These are phyloP conservation scores for Pestalotiopsis sp. DNA, from an alignment of 2,329 filamentous ascomycete genomes.

Conservation along the genomic window DNA sequence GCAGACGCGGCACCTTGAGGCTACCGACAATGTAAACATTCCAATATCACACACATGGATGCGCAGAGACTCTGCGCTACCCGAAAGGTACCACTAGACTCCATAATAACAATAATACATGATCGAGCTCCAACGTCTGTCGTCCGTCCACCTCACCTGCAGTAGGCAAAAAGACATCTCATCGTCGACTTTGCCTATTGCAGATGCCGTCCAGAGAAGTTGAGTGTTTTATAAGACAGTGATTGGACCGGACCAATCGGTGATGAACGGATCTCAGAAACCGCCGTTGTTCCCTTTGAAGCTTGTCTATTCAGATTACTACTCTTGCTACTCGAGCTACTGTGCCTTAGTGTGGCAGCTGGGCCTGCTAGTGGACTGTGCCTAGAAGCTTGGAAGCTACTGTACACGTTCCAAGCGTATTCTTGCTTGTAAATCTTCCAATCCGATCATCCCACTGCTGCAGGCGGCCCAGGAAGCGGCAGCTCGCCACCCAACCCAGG, in stretches of 20 bases:
- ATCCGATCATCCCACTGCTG: neutral
- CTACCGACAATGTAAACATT: too few species aligned
- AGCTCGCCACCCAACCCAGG: neutral
- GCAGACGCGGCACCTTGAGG: neutral
- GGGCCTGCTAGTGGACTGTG: neutral
- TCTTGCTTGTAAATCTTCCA: neutral
- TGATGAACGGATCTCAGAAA: neutral
- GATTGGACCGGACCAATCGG: neutral
- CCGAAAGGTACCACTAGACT: neutral
- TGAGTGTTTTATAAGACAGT: neutral
- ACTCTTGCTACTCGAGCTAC: neutral
- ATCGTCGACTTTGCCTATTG: too few species aligned
- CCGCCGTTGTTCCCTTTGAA: neutral
- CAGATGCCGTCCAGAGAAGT: too few species aligned
- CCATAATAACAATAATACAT: neutral
- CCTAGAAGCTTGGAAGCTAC: neutral
- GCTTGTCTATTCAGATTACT: neutral
- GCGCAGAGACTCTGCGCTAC: neutral
- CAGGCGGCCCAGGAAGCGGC: neutral
- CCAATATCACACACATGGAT: neutral
- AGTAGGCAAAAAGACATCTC: too few species aligned
- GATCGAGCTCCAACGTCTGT: neutral
- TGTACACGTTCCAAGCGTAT: neutral
- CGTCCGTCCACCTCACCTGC: too few species aligned
- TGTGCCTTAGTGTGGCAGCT: neutral